Evolutionary conservation across 768 basidiomycete genomes (phyloP), one percentile per base, ranked within the genome.

Genomic region (Chiua virens): DNA sequence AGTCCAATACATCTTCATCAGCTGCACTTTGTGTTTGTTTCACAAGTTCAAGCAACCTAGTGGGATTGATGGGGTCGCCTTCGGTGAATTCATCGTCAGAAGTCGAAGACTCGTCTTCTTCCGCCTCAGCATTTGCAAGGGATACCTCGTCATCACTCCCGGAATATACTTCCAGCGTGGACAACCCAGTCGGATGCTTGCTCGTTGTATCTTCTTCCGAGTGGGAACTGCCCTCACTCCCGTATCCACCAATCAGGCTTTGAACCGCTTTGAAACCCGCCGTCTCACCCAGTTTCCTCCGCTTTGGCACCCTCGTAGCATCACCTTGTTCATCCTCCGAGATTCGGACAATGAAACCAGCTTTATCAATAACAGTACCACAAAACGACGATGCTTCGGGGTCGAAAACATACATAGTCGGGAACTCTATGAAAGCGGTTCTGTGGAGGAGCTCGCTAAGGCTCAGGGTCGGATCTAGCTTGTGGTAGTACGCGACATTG

Each of bases 351-450:
- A 65, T 45, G 25, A 73, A 72, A 3, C 84, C 84, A 42, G 75
- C 65, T 38, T 75, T 73, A 50, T 87, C 79, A 15, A 87, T 72
- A n/a, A 90, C 60, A 9, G 73, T 73, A 8, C 82, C 86, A 8
- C 67, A 69, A 67, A 91, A 93, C 14, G 59, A 69, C 4, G 67
- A 67, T 27, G 83, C 70, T 18, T 65, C 72, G 21, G 71, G 79
- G 42, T 86, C 81, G 75, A 85, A 86, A 7, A 95, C 68, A 49
- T 92, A 86, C 40, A 96, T 81, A 2, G 84, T 85, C 8, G 93
- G 93, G 61, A 81, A 96, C 66, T 96, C 93, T 28, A 88, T 78
- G 66, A 93, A 92, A 25, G 80, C 73, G 38, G 81, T 87, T 44
- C 81, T 70, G 32, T 72, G 75, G 40, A 96, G 71, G 8, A 77